phyloP scores from a whole-genome alignment of 148 eudicot species.

The Camellia granthamiana region DNA sequence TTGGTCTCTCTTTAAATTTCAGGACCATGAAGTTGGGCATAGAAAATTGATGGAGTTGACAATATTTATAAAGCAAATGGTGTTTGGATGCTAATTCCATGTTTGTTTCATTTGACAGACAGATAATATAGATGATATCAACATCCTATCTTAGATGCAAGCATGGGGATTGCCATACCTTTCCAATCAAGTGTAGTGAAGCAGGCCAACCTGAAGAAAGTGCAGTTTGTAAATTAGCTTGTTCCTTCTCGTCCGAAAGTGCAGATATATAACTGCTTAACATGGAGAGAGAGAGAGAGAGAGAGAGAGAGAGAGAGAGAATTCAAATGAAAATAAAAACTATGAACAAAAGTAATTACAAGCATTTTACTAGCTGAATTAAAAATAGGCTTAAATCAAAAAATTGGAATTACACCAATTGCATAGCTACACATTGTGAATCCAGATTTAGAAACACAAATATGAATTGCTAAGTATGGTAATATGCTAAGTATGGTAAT shows the following conservation, averaged over 20 bases:
- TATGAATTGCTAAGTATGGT: not conserved
- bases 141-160: not conserved
- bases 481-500: not conserved
- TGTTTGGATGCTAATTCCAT: not conserved
- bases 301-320: not conserved
- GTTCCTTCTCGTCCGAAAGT: conserved; percentile 53
- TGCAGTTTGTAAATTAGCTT: conserved; percentile 60
- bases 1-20: conserved; percentile 1
- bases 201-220: conserved; percentile 93
- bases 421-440: not conserved
- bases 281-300: not conserved
- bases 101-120: not conserved
- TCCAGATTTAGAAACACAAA: not conserved
- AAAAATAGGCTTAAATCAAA: not conserved
- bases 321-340: not conserved
- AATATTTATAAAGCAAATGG: not conserved
- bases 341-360: not conserved
- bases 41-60: conserved; percentile 1
- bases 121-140: not conserved
- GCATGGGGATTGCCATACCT: conserved; percentile 41
- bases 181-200: conserved; percentile 93
- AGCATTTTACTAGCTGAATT: not conserved
- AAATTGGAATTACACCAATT: not conserved
- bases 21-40: not conserved
- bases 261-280: conserved; percentile 86